Percentiles rank a stretch among this genome's conserved stretches.
phyloP scores from a whole-genome alignment of 2,329 filamentous ascomycete species.

The Aureobasidium sp. region DNA sequence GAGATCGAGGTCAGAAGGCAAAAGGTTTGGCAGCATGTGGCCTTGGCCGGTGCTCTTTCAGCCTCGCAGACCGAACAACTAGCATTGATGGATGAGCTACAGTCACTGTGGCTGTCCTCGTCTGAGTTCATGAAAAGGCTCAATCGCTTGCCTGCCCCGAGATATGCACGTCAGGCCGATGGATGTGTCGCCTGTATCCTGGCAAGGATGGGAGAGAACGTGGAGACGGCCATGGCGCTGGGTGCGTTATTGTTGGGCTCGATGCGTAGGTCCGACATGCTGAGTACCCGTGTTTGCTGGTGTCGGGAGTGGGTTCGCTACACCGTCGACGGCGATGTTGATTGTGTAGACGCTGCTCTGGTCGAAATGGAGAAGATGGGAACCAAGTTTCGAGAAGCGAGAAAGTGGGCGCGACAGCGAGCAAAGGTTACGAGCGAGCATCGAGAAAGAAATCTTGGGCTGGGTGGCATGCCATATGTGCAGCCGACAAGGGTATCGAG shows the following conservation, averaged over 20 bases:
- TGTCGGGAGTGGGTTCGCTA: constrained; percentile 20
- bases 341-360: constrained; percentile 6
- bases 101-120: constrained; percentile 18
- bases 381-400: background rate
- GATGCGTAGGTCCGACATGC: constrained; percentile 18
- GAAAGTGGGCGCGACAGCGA: constrained; percentile 2
- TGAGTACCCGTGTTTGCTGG: constrained; percentile 22
- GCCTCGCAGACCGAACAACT: constrained; percentile 7
- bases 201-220: constrained; percentile 15
- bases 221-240: constrained; percentile 18
- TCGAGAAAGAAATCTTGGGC: background rate
- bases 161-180: constrained; percentile 14
- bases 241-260: constrained; percentile 22
- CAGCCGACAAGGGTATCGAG: background rate
- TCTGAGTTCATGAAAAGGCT: constrained; percentile 13
- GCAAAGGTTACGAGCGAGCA: background rate
- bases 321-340: constrained; percentile 13
- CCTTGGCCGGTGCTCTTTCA: background rate
- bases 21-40: constrained; percentile 15
- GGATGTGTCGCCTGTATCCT: constrained; percentile 24
- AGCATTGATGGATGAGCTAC: constrained; percentile 13
- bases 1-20: constrained; percentile 16
- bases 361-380: constrained; percentile 3
- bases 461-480: background rate
- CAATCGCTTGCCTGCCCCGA: background rate